Evolutionary conservation across 805 yeast genomes (phyloP).

Genomic region (Metschnikowia henanensis): DNA sequence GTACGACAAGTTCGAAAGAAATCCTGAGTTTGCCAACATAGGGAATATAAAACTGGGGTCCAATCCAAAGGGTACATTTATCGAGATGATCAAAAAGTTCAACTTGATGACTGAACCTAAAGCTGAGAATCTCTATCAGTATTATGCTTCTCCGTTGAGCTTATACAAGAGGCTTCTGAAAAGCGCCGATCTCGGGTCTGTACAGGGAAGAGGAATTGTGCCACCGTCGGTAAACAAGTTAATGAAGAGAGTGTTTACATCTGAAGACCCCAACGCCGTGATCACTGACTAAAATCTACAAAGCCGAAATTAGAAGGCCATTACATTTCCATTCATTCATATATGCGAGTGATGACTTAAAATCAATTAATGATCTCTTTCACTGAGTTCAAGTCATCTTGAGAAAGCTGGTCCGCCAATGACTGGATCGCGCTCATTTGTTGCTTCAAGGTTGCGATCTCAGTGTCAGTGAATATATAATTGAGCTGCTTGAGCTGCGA

Average conservation of each 20-base stretch:
- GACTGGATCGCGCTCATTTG: slow-evolving; percentile 41
- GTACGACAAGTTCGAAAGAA: slow-evolving; percentile 57
- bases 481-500: slow-evolving; percentile 42
- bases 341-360: not conserved
- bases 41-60: slow-evolving; percentile 57
- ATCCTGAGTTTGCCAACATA: slow-evolving; percentile 53
- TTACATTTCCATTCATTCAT: not conserved
- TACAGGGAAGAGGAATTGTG: slow-evolving; percentile 47
- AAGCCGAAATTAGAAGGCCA: not conserved
- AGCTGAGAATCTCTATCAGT: slow-evolving; percentile 44
- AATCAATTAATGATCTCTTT: slow-evolving; percentile 38
- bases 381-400: slow-evolving; percentile 52
- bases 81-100: slow-evolving; percentile 54
- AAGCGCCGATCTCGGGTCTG: slow-evolving; percentile 24
- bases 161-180: slow-evolving; percentile 27
- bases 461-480: slow-evolving; percentile 47
- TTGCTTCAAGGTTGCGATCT: slow-evolving; percentile 33
- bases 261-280: slow-evolving; percentile 48
- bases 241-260: slow-evolving; percentile 47
- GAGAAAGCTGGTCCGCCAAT: slow-evolving; percentile 49
- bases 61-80: slow-evolving; percentile 45
- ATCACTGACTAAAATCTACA: slow-evolving; percentile 21
- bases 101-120: slow-evolving; percentile 55
- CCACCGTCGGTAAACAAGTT: slow-evolving; percentile 52
- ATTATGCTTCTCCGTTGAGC: slow-evolving; percentile 40